Percentiles rank a stretch among this genome's conserved stretches.
phyloP scores from a whole-genome alignment of 768 basidiomycete species.

The Mycena rebaudengoi region DNA sequence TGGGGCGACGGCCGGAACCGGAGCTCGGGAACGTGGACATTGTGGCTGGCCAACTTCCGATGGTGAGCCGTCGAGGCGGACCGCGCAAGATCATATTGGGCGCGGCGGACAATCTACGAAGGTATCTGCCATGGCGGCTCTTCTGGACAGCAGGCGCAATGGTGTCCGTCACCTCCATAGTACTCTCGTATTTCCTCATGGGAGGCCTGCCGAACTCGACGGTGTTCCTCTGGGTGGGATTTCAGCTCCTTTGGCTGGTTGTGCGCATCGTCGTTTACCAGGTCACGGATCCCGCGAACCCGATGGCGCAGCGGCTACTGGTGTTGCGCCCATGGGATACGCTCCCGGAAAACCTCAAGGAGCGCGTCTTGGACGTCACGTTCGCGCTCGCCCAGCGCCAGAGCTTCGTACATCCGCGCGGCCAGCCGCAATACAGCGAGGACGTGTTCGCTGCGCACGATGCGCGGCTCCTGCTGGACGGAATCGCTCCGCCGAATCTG shows the following conservation, averaged over 20 bases:
- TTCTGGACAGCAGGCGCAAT: slow-evolving; percentile 34
- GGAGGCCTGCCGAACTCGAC: slow-evolving; percentile 13
- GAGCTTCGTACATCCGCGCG: slow-evolving; percentile 28
- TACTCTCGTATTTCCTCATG: slow-evolving; percentile 32
- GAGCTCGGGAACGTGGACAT: slow-evolving; percentile 27
- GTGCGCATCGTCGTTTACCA: slow-evolving; percentile 31
- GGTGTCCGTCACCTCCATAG: slow-evolving; percentile 25
- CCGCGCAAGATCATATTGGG: slow-evolving; percentile 33
- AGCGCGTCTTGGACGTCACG: slow-evolving; percentile 27
- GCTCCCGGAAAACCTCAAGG: slow-evolving; percentile 19
- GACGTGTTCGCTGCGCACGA: slow-evolving; percentile 5
- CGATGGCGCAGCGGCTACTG: slow-evolving; percentile 12
- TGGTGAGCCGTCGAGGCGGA: slow-evolving; percentile 26
- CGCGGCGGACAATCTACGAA: slow-evolving; percentile 23
- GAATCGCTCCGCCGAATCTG: not conserved
- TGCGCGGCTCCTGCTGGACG: not conserved
- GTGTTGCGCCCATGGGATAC: slow-evolving; percentile 8
- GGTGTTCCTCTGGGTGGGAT: slow-evolving; percentile 31
- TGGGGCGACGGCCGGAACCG: not conserved
- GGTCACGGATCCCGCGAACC: slow-evolving; percentile 21
- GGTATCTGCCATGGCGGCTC: slow-evolving; percentile 24
- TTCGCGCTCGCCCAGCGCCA: slow-evolving; percentile 24
- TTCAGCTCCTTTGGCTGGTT: slow-evolving; percentile 35
- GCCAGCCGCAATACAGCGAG: slow-evolving; percentile 20
- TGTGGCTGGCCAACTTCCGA: slow-evolving; percentile 32